Conservation (phyloP, 1,284 basidiomycete species). For the Phellinidium pouzarii region DNA sequence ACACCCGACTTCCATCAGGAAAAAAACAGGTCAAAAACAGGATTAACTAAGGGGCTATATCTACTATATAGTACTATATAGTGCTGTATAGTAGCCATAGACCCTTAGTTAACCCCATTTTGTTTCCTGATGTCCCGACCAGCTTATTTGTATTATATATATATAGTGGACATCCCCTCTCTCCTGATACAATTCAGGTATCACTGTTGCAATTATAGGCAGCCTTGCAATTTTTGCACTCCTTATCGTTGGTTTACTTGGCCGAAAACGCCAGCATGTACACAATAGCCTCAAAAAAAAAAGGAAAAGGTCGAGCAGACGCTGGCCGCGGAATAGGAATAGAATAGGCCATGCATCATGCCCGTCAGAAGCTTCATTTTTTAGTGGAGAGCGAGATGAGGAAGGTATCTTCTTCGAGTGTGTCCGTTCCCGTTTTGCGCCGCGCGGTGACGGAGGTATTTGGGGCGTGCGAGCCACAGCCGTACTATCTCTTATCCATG, state of each 20-base stretch:
- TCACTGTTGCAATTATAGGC: slow-evolving; percentile 1
- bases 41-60: too few species aligned
- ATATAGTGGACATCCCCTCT: slow-evolving; percentile 1
- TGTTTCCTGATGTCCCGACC: too few species aligned
- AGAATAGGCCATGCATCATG: slow-evolving; percentile 7
- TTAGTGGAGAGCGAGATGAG: not conserved
- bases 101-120: too few species aligned
- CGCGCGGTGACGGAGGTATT: too few species aligned
- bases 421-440: too few species aligned
- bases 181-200: slow-evolving; percentile 1
- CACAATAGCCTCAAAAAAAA: slow-evolving; percentile 11
- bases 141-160: too few species aligned
- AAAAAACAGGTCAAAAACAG: too few species aligned
- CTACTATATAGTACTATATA: too few species aligned
- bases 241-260: slow-evolving; percentile 1
- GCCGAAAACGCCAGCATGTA: slow-evolving; percentile 4
- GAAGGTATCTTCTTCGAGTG: too few species aligned
- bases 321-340: not conserved
- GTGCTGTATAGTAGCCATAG: too few species aligned
- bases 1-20: too few species aligned
- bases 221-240: slow-evolving; percentile 6
- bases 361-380: slow-evolving; percentile 9
- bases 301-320: not conserved
- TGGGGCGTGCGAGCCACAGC: too few species aligned
- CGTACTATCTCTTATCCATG: not conserved